Conservation (phyloP, 2,329 filamentous ascomycete species). For the Aureobasidium sp. region DNA sequence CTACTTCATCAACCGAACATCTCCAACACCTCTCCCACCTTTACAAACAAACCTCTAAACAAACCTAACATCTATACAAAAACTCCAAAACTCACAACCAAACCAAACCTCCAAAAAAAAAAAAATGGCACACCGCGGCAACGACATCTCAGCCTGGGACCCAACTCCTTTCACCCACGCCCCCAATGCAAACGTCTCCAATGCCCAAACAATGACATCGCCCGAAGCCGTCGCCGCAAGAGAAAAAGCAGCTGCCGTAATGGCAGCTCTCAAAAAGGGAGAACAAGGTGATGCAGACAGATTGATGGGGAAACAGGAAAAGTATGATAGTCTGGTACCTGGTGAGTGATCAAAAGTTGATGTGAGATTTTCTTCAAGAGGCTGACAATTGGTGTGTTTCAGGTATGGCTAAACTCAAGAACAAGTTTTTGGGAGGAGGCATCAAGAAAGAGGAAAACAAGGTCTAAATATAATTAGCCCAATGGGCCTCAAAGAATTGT, state of each 20-base stretch:
- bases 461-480: background rate
- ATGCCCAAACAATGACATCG: background rate
- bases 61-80: too few relatives aligned
- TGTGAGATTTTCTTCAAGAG: background rate
- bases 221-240: background rate
- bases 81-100: background rate
- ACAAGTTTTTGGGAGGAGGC: background rate
- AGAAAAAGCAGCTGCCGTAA: background rate
- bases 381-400: background rate
- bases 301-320: background rate
- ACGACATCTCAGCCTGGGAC: background rate
- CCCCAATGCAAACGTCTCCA: background rate
- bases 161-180: background rate
- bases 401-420: slow-evolving; percentile 2
- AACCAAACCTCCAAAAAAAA: background rate
- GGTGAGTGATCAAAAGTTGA: background rate
- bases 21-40: background rate
- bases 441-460: background rate
- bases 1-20: too few relatives aligned
- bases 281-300: background rate
- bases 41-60: too few relatives aligned
- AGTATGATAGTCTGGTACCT: background rate
- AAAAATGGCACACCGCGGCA: background rate
- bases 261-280: background rate
- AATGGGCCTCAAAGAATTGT: background rate